Evolutionary conservation across 352 stramenopile species (phyloP), one percentile per base, ranked within the genome.

Genomic region (Globisporangium alternatum): DNA sequence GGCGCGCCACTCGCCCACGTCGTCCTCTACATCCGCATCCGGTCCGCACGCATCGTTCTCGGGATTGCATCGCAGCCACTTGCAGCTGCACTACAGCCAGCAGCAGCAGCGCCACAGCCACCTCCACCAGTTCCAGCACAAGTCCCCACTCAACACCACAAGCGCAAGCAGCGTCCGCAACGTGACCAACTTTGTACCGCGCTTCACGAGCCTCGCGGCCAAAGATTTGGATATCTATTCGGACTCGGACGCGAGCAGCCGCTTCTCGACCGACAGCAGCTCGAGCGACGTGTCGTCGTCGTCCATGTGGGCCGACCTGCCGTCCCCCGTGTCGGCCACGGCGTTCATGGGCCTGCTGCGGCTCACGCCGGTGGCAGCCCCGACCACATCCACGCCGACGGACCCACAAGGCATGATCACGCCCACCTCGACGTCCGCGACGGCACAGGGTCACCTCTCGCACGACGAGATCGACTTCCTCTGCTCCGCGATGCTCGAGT

Each of bases 391-490:
- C 21, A 61, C 49, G 25, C 56, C 66, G 15, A 43, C 43, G 37
- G 22, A 53, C 54, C 10, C 65, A 68, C 49, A 25, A 3, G 17
- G 43, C 44, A 37, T 64, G 17, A 17, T 68, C 43, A 51, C 54
- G 45, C 60, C 56, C 6, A 71, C 51, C 15, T 28, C 41, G 15
- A 56, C 44, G 17, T 22, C 37, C 28, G 52, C 53, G 6, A 44
- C 9, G 25, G 33, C 47, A 31, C 75, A 80, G 28, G 77, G 74
- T 41, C 80, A 76, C 53, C 74, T 95, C 33, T 93, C 86, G 54
- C 77, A 83, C 63, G 86, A 95, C 70, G 86, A 95, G 67, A 88
- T 95, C 62, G 86, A 91, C 71, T 95, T 95, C 65, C 61, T 95
- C 56, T 93, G 85, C 71, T 87, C 84, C 12, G 86, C 82, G 47